Conservation (phyloP, 306 rosid species). For the Cajanus cajan region DNA sequence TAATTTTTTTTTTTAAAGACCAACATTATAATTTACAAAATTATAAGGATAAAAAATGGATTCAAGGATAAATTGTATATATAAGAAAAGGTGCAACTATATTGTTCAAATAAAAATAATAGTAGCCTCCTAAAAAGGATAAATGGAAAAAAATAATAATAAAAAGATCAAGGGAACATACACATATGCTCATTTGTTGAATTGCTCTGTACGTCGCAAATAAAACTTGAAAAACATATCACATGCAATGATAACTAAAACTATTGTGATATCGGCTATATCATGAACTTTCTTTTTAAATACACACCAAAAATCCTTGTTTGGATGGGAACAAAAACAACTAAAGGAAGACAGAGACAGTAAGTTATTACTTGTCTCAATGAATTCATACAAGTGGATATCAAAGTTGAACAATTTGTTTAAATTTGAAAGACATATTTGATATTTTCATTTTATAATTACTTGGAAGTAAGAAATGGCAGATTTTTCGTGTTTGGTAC, state of each 20-base stretch:
- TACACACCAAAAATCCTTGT: slow-evolving; percentile 4
- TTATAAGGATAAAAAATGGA: too few relatives aligned
- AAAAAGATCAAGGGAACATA: neutral
- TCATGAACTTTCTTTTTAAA: neutral
- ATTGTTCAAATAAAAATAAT: neutral
- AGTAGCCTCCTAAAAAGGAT: neutral
- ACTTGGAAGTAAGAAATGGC: neutral
- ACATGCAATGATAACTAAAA: slow-evolving; percentile 7
- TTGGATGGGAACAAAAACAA: slow-evolving; percentile 9
- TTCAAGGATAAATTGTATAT: too few relatives aligned
- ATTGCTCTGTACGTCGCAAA: neutral
- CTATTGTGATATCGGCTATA: neutral
- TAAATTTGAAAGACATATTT: neutral
- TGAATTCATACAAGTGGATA: neutral
- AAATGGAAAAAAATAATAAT: neutral
- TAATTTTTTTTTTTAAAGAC: too few relatives aligned
- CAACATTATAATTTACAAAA: too few relatives aligned
- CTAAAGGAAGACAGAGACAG: neutral
- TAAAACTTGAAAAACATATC: slow-evolving; percentile 23
- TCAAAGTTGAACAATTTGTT: slow-evolving; percentile 15
- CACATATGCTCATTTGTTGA: neutral
- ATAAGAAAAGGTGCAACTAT: neutral
- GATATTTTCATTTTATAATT: neutral
- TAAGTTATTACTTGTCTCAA: neutral
- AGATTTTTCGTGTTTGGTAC: neutral